Evolutionary conservation across 108 stramenopile genomes (phyloP).

Genomic region (Nitzschia palea): DNA sequence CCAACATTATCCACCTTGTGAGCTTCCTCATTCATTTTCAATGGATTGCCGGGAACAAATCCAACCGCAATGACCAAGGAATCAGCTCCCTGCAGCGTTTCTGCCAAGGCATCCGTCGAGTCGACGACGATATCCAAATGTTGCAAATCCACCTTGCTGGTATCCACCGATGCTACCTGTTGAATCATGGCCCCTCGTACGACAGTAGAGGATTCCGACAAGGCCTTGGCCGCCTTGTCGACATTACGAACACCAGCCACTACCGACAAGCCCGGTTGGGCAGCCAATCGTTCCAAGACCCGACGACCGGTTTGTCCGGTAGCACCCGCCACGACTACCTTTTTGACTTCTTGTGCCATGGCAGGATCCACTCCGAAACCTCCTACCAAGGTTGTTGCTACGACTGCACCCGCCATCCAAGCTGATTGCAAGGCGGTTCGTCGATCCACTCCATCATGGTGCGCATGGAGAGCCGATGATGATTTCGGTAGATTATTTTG

Average conservation of each 20-base stretch:
- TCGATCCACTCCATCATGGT: background rate
- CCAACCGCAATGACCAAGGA: constrained; percentile 75
- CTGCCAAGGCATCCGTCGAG: constrained; percentile 47
- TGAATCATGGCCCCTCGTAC: constrained; percentile 81
- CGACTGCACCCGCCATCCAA: background rate
- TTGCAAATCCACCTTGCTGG: constrained; percentile 45
- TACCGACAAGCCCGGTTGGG: constrained; percentile 23
- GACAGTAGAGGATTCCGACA: constrained; percentile 60
- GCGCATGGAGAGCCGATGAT: no score
- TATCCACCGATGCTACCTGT: constrained; percentile 52
- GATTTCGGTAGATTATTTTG: no score
- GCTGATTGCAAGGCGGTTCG: background rate
- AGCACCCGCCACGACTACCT: constrained; percentile 78
- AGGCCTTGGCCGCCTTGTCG: constrained; percentile 58
- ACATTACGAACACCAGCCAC: constrained; percentile 79
- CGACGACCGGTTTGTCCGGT: constrained; percentile 85
- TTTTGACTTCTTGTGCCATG: constrained; percentile 4
- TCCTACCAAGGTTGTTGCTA: background rate
- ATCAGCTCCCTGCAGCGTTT: constrained; percentile 54
- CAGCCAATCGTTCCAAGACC: constrained; percentile 66
- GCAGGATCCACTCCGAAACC: background rate
- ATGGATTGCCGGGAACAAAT: constrained; percentile 75
- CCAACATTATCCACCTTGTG: constrained; percentile 86
- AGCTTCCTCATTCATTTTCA: constrained; percentile 75
- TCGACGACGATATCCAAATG: constrained; percentile 66